phyloP scores from a whole-genome alignment of 78 protist genomes.

The Dictyostelium citrinum region DNA sequence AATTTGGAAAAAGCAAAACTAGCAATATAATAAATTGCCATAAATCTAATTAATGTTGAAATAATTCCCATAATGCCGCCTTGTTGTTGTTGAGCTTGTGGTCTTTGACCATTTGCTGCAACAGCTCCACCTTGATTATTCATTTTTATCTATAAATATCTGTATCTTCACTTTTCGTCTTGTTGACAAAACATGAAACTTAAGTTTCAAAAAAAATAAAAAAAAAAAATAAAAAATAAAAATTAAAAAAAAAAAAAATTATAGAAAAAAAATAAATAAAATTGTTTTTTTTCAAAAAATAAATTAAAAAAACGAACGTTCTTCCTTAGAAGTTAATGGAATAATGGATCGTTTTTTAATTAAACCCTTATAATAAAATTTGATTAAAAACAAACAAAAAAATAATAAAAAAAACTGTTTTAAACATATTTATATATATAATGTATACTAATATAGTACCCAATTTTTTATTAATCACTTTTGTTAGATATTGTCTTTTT shows the following conservation, averaged over 20 bases:
- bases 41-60: constrained; percentile 9
- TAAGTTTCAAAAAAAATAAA: not conserved
- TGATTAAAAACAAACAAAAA: too few species aligned
- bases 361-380: too few species aligned
- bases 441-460: not conserved
- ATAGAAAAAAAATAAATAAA: too few species aligned
- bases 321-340: too few species aligned
- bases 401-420: too few species aligned
- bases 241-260: too few species aligned
- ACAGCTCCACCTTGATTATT: not conserved
- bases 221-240: too few species aligned
- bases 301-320: too few species aligned
- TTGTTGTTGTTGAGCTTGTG: not conserved
- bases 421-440: too few species aligned
- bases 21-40: not conserved
- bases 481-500: not conserved
- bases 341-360: too few species aligned
- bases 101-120: constrained; percentile 1
- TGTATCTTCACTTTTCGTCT: not conserved
- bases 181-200: not conserved
- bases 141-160: not conserved
- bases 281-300: too few species aligned
- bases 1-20: not conserved
- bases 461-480: not conserved
- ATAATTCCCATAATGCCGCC: not conserved